These are phyloP conservation scores for Phalaenopsis aphrodite DNA, from an alignment of 106 monocot genomes.

Conservation along the genomic window DNA sequence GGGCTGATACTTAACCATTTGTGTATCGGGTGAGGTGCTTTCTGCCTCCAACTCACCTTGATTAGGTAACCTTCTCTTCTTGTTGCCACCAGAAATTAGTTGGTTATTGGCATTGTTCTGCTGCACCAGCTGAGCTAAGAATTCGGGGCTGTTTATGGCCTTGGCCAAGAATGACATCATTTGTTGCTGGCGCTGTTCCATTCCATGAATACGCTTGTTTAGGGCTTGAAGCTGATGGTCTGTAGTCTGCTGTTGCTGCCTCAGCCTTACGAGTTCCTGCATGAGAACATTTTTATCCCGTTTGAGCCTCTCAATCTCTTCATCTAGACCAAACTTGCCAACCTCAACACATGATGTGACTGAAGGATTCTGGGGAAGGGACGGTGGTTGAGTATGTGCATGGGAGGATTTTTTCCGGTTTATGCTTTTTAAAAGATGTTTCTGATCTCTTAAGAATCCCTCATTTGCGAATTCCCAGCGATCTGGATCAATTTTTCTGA, in stretches of 20 bases:
- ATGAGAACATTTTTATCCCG: slow-evolving; percentile 40
- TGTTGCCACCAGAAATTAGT: slow-evolving; percentile 16
- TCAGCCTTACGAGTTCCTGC: slow-evolving; percentile 34
- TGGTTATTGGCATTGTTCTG: slow-evolving; percentile 19
- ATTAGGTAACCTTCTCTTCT: slow-evolving; percentile 37
- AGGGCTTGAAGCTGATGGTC: slow-evolving; percentile 25
- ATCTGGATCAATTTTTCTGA: slow-evolving; percentile 31
- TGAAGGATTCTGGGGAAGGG: slow-evolving; percentile 22
- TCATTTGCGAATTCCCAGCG: slow-evolving; percentile 39
- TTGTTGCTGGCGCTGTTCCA: slow-evolving; percentile 37
- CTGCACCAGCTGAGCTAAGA: slow-evolving; percentile 29
- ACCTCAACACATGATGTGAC: slow-evolving; percentile 31
- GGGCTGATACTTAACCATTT: slow-evolving; percentile 28
- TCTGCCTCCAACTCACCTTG: slow-evolving; percentile 12
- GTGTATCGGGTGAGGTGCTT: slow-evolving; percentile 16
- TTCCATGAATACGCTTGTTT: slow-evolving; percentile 31
- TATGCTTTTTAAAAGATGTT: slow-evolving; percentile 27
- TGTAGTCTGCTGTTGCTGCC: slow-evolving; percentile 36
- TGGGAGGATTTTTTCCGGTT: slow-evolving; percentile 37
- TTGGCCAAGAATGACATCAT: slow-evolving; percentile 53
- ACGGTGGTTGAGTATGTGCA: slow-evolving; percentile 19
- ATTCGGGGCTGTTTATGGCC: slow-evolving; percentile 24
- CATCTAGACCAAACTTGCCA: slow-evolving; percentile 38
- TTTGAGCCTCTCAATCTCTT: slow-evolving; percentile 44
- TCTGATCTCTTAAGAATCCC: slow-evolving; percentile 27